Conservation (phyloP, 176 grass and related monocot genomes). For the maize (Zea mays) region Zm-B73-REFERENCE-NAM-5.0 NC_050096.1:2862001-2862500, state of each 20-base stretch:
- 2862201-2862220: background rate
- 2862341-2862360: slow-evolving; percentile 75
- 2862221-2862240: background rate
- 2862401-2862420: slow-evolving; percentile 58
- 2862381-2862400: slow-evolving; percentile 57
- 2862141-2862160: background rate
- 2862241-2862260: background rate
- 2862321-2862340: slow-evolving; percentile 57
- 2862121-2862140: background rate
- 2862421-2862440: slow-evolving; percentile 65
- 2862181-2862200: background rate
- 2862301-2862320: slow-evolving; percentile 83
- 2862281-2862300: slow-evolving; percentile 89
- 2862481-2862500: background rate
- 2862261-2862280: slow-evolving; percentile 19
- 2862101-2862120: background rate
- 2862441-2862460: slow-evolving; percentile 93
- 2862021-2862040: background rate
- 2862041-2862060: background rate
- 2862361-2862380: slow-evolving; percentile 66
- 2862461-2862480: slow-evolving; percentile 48
- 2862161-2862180: slow-evolving; percentile 6
- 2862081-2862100: background rate
- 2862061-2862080: background rate
- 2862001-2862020: background rate